These are phyloP conservation scores for Neurospora sp. DNA, from an alignment of 495 filamentous ascomycete species.

Conservation along the genomic window DNA sequence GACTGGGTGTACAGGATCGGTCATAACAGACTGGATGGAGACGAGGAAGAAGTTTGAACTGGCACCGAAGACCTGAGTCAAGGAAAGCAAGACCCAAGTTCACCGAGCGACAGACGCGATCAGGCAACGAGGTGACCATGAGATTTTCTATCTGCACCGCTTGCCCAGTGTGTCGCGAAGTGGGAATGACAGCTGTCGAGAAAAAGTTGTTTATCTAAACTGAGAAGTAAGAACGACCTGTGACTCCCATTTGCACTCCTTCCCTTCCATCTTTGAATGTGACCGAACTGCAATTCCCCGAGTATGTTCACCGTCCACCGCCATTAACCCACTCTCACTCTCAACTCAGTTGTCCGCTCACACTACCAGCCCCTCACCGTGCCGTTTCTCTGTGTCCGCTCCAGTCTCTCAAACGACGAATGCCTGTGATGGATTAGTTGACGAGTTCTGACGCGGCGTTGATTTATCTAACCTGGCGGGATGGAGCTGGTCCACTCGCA, in stretches of 20 bases:
- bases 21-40: too few relatives aligned
- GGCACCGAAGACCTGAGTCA: too few relatives aligned
- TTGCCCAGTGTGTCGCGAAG: rapidly evolving
- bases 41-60: too few relatives aligned
- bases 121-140: too few relatives aligned
- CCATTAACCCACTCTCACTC: background rate
- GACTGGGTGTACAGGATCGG: too few relatives aligned
- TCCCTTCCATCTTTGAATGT: background rate
- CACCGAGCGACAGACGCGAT: too few relatives aligned
- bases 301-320: rapidly evolving
- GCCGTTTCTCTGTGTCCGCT: background rate
- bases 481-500: background rate
- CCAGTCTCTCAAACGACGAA: background rate
- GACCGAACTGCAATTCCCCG: background rate
- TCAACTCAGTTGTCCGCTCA: background rate
- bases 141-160: too few relatives aligned
- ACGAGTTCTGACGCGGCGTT: background rate
- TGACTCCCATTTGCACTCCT: background rate
- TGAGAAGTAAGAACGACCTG: background rate
- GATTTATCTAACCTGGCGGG: background rate
- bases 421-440: background rate
- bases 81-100: too few relatives aligned
- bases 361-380: background rate
- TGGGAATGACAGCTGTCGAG: background rate
- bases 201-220: background rate